Conservation (phyloP, 345 rosid species). For the Chamaenerion angustifolium region DNA sequence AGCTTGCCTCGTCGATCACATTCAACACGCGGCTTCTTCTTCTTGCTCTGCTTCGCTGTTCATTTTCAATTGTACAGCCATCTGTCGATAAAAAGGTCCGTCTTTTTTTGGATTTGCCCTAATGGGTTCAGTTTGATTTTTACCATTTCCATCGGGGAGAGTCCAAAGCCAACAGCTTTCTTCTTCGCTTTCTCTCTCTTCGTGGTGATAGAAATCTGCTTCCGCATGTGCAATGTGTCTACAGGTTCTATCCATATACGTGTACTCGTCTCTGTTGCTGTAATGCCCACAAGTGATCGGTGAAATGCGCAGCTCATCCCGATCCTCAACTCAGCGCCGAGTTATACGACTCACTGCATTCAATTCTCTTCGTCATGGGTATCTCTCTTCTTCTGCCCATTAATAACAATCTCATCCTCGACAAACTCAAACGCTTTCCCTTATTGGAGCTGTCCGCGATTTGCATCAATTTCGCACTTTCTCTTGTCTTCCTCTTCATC, state of each 20-base stretch:
- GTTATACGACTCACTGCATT: constrained; percentile 7
- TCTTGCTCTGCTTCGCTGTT: background rate
- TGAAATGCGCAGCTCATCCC: constrained; percentile 7
- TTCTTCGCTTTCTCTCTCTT: background rate
- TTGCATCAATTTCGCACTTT: constrained; percentile 54
- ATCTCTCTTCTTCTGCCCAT: constrained; percentile 4
- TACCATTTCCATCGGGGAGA: too few species aligned
- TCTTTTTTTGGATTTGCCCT: too few species aligned
- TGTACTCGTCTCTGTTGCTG: constrained; percentile 5
- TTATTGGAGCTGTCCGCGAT: constrained; percentile 57
- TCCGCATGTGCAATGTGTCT: constrained; percentile 9
- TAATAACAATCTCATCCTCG: constrained; percentile 12
- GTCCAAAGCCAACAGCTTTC: too few species aligned
- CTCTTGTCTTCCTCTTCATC: constrained; percentile 46
- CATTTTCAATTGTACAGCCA: background rate
- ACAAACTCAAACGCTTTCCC: constrained; percentile 39
- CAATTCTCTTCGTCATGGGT: constrained; percentile 9
- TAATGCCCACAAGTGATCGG: constrained; percentile 1
- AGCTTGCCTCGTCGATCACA: too few species aligned
- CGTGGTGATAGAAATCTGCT: constrained; percentile 8
- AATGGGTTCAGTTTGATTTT: too few species aligned
- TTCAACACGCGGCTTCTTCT: too few species aligned
- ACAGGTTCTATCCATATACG: constrained; percentile 3
- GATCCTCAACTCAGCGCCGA: constrained; percentile 2
- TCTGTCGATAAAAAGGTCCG: too few species aligned